Evolutionary conservation across 352 stramenopile species (phyloP).

Genomic region (Phytophthora tubulina): DNA sequence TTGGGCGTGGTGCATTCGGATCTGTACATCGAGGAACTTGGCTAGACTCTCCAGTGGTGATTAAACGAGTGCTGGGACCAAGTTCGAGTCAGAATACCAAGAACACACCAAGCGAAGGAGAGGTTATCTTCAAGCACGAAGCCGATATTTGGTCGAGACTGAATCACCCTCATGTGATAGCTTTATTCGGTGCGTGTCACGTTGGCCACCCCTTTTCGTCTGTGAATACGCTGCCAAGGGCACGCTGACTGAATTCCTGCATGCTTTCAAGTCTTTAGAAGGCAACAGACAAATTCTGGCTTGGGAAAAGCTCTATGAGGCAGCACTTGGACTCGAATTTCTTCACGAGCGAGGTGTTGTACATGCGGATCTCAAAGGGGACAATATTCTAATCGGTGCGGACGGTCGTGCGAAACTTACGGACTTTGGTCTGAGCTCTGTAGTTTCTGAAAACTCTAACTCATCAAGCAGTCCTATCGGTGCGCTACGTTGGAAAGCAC

Average conservation of each 20-base stretch:
- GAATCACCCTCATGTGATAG: background rate
- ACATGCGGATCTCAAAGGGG: conserved; percentile 34
- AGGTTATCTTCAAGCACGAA: conserved; percentile 9
- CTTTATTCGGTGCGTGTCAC: conserved; percentile 27
- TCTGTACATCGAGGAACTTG: conserved; percentile 32
- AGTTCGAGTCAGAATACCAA: conserved; percentile 1
- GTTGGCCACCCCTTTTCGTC: conserved; percentile 29
- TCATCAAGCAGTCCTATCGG: conserved; percentile 21
- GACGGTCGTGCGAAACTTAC: conserved; percentile 39
- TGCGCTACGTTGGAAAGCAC: conserved; percentile 3
- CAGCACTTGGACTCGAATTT: conserved; percentile 33
- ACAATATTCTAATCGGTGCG: conserved; percentile 41
- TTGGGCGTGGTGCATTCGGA: conserved; percentile 31
- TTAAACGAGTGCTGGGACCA: conserved; percentile 23
- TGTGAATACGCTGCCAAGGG: conserved; percentile 36
- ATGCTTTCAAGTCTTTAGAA: background rate
- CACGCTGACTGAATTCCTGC: conserved; percentile 27
- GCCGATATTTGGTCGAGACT: background rate
- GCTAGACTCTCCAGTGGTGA: conserved; percentile 24
- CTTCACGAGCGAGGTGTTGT: conserved; percentile 32
- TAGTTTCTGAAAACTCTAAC: background rate
- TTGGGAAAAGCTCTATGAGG: conserved; percentile 39
- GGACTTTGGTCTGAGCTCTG: conserved; percentile 38
- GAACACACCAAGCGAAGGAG: conserved; percentile 10
- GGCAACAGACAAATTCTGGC: background rate